phyloP scores from a whole-genome alignment of 352 stramenopile species.

The Phytopythium ostracodes region DNA sequence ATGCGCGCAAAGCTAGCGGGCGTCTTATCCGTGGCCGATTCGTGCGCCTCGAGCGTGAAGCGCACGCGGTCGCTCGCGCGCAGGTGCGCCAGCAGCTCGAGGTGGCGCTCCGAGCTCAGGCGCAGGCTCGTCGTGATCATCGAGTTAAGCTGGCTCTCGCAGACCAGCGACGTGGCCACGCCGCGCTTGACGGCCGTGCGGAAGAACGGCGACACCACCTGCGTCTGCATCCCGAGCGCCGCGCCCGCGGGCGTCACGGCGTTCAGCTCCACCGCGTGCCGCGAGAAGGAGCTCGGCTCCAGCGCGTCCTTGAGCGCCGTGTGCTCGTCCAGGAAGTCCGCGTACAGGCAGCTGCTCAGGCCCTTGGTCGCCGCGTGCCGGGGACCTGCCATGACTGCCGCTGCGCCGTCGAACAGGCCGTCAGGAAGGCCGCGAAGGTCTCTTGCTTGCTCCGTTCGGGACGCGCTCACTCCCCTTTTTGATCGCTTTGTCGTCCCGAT shows the following conservation, averaged over 20 bases:
- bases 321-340: constrained; percentile 57
- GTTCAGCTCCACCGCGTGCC: constrained; percentile 47
- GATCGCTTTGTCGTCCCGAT: neutral
- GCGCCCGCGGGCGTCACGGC: constrained; percentile 49
- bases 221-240: constrained; percentile 46
- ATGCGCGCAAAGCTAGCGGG: constrained; percentile 68
- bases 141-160: constrained; percentile 60
- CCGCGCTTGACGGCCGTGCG: constrained; percentile 59
- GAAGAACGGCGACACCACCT: constrained; percentile 67
- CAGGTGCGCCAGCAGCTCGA: constrained; percentile 65
- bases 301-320: constrained; percentile 36
- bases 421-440: neutral
- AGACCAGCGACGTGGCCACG: constrained; percentile 58
- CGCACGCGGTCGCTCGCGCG: constrained; percentile 45
- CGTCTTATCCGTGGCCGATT: constrained; percentile 64
- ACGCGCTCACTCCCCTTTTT: neutral
- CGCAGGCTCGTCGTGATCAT: constrained; percentile 59
- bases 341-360: constrained; percentile 64
- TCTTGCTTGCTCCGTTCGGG: neutral
- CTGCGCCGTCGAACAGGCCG: neutral
- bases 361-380: constrained; percentile 29
- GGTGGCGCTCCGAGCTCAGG: constrained; percentile 64
- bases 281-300: constrained; percentile 39
- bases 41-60: constrained; percentile 71
- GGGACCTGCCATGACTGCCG: constrained; percentile 14